Evolutionary conservation across 179 eudicot genomes (phyloP).

Genomic region (Vitellaria paradoxa): DNA sequence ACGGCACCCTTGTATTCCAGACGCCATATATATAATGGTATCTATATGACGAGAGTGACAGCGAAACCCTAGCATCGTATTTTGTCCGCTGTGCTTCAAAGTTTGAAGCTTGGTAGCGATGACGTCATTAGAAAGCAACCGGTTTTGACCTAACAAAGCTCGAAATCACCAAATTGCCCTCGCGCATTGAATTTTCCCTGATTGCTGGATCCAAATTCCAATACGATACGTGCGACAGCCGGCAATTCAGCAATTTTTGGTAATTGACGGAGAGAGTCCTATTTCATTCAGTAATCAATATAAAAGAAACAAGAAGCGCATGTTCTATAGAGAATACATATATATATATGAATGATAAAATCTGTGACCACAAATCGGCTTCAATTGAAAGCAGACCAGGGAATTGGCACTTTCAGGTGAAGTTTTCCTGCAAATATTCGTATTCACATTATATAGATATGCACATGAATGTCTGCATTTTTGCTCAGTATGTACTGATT

Average conservation of each 20-base stretch:
- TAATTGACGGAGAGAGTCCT: not conserved
- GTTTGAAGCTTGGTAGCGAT: too few species aligned
- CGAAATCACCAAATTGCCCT: constrained; percentile 5
- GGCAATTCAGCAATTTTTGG: not conserved
- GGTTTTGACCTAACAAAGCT: not conserved
- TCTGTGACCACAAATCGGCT: constrained; percentile 7
- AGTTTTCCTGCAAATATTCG: not conserved
- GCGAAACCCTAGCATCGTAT: too few species aligned
- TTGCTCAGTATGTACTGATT: not conserved
- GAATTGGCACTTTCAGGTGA: constrained; percentile 25
- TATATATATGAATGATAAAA: constrained; percentile 6
- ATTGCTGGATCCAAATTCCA: not conserved
- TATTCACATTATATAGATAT: not conserved
- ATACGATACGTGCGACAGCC: too few species aligned
- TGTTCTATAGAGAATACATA: too few species aligned
- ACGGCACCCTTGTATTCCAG: too few species aligned
- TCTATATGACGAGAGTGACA: too few species aligned
- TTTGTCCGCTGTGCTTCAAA: too few species aligned
- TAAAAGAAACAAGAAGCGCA: not conserved
- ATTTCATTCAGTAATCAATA: not conserved
- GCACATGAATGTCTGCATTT: not conserved
- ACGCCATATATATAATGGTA: too few species aligned
- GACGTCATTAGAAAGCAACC: not conserved
- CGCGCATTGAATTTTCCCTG: not conserved
- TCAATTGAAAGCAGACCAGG: constrained; percentile 12